Conservation (phyloP, 140 eudicot genomes). For the Stevia rebaudiana region DNA sequence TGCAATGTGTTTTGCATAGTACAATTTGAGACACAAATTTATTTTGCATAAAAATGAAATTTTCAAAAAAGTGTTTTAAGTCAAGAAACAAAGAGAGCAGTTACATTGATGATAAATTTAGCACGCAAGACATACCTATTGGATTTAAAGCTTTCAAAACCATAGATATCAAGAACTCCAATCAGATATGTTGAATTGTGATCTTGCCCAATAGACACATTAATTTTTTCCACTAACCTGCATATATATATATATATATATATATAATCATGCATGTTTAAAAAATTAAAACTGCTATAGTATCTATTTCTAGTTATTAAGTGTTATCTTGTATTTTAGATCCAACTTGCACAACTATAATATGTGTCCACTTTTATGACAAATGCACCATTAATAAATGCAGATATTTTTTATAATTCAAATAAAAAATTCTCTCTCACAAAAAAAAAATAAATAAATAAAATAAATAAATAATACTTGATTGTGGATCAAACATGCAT, state of each 20-base stretch:
- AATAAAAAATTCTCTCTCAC: too few relatives aligned
- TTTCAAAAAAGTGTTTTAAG: neutral
- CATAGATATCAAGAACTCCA: constrained; percentile 98
- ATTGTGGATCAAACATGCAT: neutral
- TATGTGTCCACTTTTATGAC: neutral
- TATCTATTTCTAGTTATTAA: constrained; percentile 12
- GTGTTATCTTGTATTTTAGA: constrained; percentile 5
- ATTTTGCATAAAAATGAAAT: neutral
- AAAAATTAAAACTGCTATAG: constrained; percentile 1
- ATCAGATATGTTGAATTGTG: constrained; percentile 67
- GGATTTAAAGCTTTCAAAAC: constrained; percentile 88
- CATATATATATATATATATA: constrained; percentile 20
- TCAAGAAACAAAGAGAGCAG: neutral
- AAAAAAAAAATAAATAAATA: too few relatives aligned
- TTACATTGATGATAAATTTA: constrained; percentile 12
- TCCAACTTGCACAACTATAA: constrained; percentile 19
- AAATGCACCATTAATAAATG: constrained; percentile 5
- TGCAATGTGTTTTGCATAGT: too few relatives aligned
- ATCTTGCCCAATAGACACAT: constrained; percentile 92
- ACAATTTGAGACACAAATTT: neutral
- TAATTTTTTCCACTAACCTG: constrained; percentile 94
- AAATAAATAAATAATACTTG: too few relatives aligned
- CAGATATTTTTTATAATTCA: too few relatives aligned
- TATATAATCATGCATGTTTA: constrained; percentile 13
- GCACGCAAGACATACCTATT: constrained; percentile 46